Evolutionary conservation across 371 early-diverging fungal species (phyloP).

Genomic region (Mucor sp.): DNA sequence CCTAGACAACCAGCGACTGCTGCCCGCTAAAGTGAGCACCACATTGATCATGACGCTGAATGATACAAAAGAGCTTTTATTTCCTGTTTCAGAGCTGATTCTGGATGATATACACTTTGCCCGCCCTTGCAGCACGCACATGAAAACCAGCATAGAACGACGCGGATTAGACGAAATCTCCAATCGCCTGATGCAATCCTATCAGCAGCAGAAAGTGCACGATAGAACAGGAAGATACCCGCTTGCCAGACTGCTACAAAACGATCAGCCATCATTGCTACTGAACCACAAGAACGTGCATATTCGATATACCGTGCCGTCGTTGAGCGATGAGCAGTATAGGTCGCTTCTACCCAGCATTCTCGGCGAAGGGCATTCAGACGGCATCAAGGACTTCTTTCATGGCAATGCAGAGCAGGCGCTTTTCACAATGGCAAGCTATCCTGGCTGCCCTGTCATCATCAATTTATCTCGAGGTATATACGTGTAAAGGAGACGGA

Average conservation of each 20-base stretch:
- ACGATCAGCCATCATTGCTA: neutral
- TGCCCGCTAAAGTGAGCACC: slow-evolving; percentile 10
- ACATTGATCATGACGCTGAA: slow-evolving; percentile 7
- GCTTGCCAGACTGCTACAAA: slow-evolving; percentile 9
- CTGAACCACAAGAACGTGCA: slow-evolving; percentile 9
- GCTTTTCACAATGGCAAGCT: slow-evolving; percentile 18
- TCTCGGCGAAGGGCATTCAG: slow-evolving; percentile 20
- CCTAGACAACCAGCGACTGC: neutral
- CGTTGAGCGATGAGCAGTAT: slow-evolving; percentile 12
- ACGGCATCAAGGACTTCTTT: slow-evolving; percentile 9
- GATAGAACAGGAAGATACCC: slow-evolving; percentile 12
- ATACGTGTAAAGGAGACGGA: neutral
- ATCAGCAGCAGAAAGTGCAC: neutral
- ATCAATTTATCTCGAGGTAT: slow-evolving; percentile 17
- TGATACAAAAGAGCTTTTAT: neutral
- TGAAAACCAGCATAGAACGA: slow-evolving; percentile 8
- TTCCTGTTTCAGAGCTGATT: slow-evolving; percentile 15
- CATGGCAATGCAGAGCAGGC: slow-evolving; percentile 13
- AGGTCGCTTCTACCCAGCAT: slow-evolving; percentile 13
- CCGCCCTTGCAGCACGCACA: slow-evolving; percentile 2
- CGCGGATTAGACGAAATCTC: slow-evolving; percentile 24
- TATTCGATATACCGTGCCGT: neutral
- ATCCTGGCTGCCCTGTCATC: slow-evolving; percentile 21
- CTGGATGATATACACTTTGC: slow-evolving; percentile 29
- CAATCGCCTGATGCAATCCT: slow-evolving; percentile 4